A percentile compares a stretch with the other conserved stretches of the same genome.
Conservation (phyloP, 768 basidiomycete genomes). For the Pisolithus sp. region DNA sequence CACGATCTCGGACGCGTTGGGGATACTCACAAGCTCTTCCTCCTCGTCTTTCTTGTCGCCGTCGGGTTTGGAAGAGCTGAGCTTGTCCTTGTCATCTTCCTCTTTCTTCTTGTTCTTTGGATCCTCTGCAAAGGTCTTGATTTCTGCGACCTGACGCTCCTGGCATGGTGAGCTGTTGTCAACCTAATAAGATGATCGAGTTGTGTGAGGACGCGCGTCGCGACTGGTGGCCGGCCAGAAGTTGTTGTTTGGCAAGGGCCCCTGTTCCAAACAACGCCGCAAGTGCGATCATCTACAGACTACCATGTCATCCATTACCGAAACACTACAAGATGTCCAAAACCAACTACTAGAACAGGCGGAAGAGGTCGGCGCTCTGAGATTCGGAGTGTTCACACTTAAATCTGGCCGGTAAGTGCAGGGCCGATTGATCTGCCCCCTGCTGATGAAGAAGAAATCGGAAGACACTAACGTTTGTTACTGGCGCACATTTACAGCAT, state of each 20-base stretch:
- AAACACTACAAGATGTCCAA: conserved; percentile 44
- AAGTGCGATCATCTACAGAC: not conserved
- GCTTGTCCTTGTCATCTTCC: conserved; percentile 43
- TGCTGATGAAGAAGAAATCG: too few species aligned
- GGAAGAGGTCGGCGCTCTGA: conserved; percentile 66
- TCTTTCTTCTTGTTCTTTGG: conserved; percentile 60
- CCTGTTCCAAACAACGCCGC: conserved; percentile 25
- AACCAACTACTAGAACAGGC: conserved; percentile 61
- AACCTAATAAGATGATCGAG: not conserved
- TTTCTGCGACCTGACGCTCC: conserved; percentile 52
- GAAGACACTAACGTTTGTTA: too few species aligned
- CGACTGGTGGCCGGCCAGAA: conserved; percentile 14
- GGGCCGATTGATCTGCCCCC: too few species aligned
- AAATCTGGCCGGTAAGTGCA: conserved; percentile 85
- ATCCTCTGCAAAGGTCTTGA: conserved; percentile 66
- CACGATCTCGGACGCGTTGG: conserved; percentile 7
- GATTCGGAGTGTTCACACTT: conserved; percentile 87
- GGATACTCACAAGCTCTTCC: conserved; percentile 64
- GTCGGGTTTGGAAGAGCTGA: conserved; percentile 50
- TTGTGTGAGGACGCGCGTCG: conserved; percentile 26
- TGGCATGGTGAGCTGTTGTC: conserved; percentile 37
- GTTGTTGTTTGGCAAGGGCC: conserved; percentile 26
- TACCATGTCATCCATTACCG: not conserved
- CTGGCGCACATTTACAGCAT: conserved; percentile 34
- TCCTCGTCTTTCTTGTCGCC: conserved; percentile 54